Evolutionary conservation across 83 land plant species (phyloP), one percentile per base, ranked within the genome.

Genomic region (Diphasiastrum complanatum): DNA sequence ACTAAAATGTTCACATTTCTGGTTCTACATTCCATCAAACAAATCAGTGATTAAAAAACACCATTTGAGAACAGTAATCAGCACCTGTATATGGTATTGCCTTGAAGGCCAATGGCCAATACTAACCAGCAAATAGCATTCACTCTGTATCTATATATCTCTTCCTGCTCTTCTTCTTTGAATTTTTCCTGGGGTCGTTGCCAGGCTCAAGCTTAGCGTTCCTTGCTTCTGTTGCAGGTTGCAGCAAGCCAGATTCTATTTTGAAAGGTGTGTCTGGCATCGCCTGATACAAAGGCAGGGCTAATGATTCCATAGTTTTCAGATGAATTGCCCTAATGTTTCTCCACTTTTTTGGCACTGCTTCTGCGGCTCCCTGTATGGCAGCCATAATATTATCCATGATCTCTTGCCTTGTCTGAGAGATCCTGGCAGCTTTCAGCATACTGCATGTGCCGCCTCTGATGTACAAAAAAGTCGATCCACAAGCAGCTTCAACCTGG

Each of bases 241-340:
- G n/a, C n/a, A n/a, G n/a, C n/a, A n/a, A n/a, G n/a, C n/a, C 47
- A 56, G 20, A 35, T 6, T 76, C 78, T 59, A 89, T 81, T 63
- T 68, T 81, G 66, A 85, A 34, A 5, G 69, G 78, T 54, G 66
- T 16, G 5, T 75, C 80, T 1, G 96, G 96, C 45, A 77, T 5
- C 5, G 78, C 63, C 63, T 90, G 82, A 60, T 86, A 90, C 35
- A 90, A 27, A 1, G 96, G 96, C 47, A 90, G 70, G 0, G 92
- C 79, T 26, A 83, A n/a, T 1, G 92, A 83, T 48, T 90, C 92
- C 51, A 60, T 4, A 19, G 84, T 35, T 63, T 90, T 90, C 70
- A 90, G 47, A 53, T 77, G 78, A 27, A 86, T 46, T 1, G 86
- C 70, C 71, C 81, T 47, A 16, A 90, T 76, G 63, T 73, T 75